Conservation (phyloP, 1,139 yeast species). For the Zygoascus hellenicus region DNA sequence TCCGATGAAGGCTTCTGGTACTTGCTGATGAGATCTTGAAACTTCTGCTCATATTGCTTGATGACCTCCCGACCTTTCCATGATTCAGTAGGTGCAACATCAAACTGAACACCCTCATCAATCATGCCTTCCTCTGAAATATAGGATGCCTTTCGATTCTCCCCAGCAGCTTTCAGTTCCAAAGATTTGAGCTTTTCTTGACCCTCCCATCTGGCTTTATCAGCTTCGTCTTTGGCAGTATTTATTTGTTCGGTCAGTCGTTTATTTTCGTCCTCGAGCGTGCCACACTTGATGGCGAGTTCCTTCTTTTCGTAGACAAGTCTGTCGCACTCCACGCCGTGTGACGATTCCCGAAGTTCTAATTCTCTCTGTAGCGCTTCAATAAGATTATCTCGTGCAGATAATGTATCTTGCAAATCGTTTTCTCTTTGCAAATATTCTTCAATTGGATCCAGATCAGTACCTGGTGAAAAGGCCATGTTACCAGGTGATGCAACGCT, state of each 20-base stretch:
- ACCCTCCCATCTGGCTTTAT: not conserved
- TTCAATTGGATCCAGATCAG: slow-evolving; percentile 18
- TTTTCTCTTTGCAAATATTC: slow-evolving; percentile 33
- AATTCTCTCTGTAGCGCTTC: slow-evolving; percentile 9
- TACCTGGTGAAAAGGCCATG: not conserved
- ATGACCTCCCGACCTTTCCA: not conserved
- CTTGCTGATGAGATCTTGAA: not conserved
- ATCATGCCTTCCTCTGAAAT: not conserved
- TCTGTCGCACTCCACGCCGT: slow-evolving; percentile 26
- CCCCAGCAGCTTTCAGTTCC: not conserved
- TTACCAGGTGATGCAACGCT: slow-evolving; percentile 8
- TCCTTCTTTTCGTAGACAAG: slow-evolving; percentile 31
- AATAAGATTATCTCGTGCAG: slow-evolving; percentile 30
- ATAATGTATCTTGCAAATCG: slow-evolving; percentile 33
- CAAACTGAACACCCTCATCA: slow-evolving; percentile 4
- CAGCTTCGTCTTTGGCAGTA: slow-evolving; percentile 3
- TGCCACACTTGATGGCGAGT: slow-evolving; percentile 24
- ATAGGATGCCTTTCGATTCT: not conserved
- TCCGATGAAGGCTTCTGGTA: not conserved
- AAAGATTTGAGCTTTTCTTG: slow-evolving; percentile 2
- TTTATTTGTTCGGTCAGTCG: slow-evolving; percentile 19
- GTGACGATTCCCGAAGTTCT: slow-evolving; percentile 3
- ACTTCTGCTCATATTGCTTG: slow-evolving; percentile 1
- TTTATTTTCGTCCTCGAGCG: slow-evolving; percentile 28
- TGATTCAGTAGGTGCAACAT: not conserved